Percentiles rank a stretch among this genome's conserved stretches.
These are phyloP conservation scores for Musa itinerans DNA, from an alignment of 176 grass and related monocot genomes.

Conservation along the genomic window DNA sequence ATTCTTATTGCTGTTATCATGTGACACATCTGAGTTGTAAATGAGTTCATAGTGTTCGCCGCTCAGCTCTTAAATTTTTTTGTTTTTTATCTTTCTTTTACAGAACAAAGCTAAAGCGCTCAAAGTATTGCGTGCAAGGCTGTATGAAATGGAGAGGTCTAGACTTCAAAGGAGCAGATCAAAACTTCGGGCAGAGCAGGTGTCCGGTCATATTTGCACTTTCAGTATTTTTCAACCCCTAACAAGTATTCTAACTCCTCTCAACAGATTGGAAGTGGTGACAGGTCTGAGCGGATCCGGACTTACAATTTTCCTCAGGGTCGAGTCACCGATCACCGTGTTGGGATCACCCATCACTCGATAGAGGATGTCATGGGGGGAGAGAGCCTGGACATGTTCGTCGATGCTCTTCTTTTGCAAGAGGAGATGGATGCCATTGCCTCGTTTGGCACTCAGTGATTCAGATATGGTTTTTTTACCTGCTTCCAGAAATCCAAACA, in stretches of 20 bases:
- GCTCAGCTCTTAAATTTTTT: background rate
- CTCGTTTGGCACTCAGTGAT: slow-evolving; percentile 36
- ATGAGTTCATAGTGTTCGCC: background rate
- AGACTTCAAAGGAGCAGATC: slow-evolving; percentile 66
- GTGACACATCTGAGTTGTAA: background rate
- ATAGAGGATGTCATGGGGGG: slow-evolving; percentile 78
- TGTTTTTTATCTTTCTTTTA: background rate
- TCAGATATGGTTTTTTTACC: background rate
- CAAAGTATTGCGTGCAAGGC: slow-evolving; percentile 63
- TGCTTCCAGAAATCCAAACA: too few relatives aligned
- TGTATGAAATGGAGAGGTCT: slow-evolving; percentile 72
- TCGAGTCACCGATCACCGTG: slow-evolving; percentile 73
- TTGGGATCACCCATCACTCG: slow-evolving; percentile 70
- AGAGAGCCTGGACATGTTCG: slow-evolving; percentile 61
- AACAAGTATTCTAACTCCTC: background rate
- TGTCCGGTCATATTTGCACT: slow-evolving; percentile 1
- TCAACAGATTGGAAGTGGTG: slow-evolving; percentile 67
- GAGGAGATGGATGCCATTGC: slow-evolving; percentile 83
- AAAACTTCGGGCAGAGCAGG: slow-evolving; percentile 81
- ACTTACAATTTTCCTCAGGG: slow-evolving; percentile 97
- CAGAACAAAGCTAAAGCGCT: slow-evolving; percentile 95
- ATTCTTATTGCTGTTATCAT: too few relatives aligned
- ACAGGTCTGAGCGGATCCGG: slow-evolving; percentile 76
- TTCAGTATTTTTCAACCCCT: background rate
- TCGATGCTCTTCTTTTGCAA: slow-evolving; percentile 56